These are phyloP conservation scores for Talaromyces sp. DNA, from an alignment of 2,329 filamentous ascomycete species.

Conservation along the genomic window DNA sequence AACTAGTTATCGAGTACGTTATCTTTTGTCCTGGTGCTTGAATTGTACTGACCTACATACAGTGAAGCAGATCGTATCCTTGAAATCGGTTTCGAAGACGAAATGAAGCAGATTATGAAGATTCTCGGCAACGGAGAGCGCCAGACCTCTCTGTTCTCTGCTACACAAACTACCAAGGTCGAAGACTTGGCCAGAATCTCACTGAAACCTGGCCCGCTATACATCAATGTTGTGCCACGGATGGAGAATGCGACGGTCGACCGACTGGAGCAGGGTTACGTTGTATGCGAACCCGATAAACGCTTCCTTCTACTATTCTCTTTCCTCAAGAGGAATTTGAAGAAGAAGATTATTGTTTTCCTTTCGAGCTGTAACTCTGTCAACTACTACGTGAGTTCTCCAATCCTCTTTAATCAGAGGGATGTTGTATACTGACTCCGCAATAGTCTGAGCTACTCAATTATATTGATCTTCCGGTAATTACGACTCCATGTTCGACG, in stretches of 20 bases:
- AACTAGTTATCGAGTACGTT: conserved; percentile 72
- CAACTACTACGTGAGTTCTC: conserved; percentile 68
- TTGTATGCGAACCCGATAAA: conserved; percentile 88
- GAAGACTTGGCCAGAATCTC: conserved; percentile 95
- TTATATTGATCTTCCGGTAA: conserved; percentile 88
- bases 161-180: conserved; percentile 97
- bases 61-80: conserved; percentile 87
- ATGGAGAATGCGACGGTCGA: conserved; percentile 90
- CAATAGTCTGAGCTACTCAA: conserved; percentile 80
- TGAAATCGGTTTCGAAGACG: conserved; percentile 97
- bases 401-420: too few species aligned
- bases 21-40: neutral
- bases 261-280: conserved; percentile 92
- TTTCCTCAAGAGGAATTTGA: conserved; percentile 84
- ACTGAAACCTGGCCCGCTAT: conserved; percentile 81
- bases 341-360: conserved; percentile 98
- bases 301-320: conserved; percentile 91
- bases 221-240: conserved; percentile 92
- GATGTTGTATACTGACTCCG: neutral
- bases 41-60: neutral
- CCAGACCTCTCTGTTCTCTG: conserved; percentile 98
- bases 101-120: conserved; percentile 95
- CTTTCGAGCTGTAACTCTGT: conserved; percentile 89
- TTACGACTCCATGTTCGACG: conserved; percentile 70
- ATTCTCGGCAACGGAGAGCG: conserved; percentile 81